A percentile compares a stretch with the other conserved stretches of the same genome.
phyloP scores from a whole-genome alignment of 768 basidiomycete genomes.

The Tubosaeta brunneosetosa region DNA sequence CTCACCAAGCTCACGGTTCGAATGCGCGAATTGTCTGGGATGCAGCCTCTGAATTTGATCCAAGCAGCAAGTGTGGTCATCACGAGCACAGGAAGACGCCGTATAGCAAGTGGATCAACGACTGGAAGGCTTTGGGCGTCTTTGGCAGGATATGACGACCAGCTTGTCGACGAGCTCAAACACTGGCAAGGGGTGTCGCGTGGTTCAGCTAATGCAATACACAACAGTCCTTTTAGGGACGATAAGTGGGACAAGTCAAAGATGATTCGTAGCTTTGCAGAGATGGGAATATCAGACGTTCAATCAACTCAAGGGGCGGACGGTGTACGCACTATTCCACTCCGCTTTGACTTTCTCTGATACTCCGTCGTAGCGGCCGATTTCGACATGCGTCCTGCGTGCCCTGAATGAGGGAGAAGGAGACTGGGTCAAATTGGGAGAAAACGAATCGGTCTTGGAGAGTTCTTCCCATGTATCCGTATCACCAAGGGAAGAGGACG shows the following conservation, averaged over 20 bases:
- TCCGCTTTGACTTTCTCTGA: not conserved
- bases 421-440: constrained; percentile 39
- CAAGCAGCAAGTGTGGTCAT: constrained; percentile 55
- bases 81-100: constrained; percentile 40
- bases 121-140: constrained; percentile 61
- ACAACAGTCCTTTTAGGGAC: constrained; percentile 42
- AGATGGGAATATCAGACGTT: constrained; percentile 41
- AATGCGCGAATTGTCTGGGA: constrained; percentile 50
- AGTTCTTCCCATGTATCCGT: constrained; percentile 2
- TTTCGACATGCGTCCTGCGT: constrained; percentile 41
- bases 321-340: constrained; percentile 9
- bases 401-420: constrained; percentile 31
- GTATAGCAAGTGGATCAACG: constrained; percentile 23
- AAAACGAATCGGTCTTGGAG: constrained; percentile 8
- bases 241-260: constrained; percentile 69
- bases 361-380: constrained; percentile 30
- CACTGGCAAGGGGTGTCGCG: constrained; percentile 56
- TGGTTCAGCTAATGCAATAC: constrained; percentile 27
- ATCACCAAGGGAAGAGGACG: constrained; percentile 2
- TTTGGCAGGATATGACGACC: constrained; percentile 76
- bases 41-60: constrained; percentile 49
- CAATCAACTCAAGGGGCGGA: not conserved
- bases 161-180: constrained; percentile 58
- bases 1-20: constrained; percentile 55
- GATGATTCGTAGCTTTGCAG: constrained; percentile 76